Base-by-base conservation (phyloP, 148 eudicot genomes). In the Vaccinium macrocarpon region DNA sequence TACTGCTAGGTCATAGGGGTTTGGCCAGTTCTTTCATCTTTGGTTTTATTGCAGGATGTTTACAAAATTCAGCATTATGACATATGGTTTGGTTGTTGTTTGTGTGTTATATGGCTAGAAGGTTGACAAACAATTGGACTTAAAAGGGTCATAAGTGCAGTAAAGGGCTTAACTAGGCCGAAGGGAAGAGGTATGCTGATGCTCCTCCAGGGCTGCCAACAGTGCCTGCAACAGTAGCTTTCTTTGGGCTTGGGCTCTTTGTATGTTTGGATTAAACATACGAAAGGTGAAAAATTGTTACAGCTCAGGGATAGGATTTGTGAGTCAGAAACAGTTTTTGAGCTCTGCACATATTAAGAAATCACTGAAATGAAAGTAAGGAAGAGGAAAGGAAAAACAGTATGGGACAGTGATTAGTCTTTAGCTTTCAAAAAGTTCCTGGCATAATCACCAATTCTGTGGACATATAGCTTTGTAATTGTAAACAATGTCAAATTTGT, bases 201-300 rank as follows among this genome's bases (percentile, higher is more conserved):
- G 76, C 76, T 72, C 16, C 21, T 72, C 35, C 8, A 15, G 76
- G 76, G 76, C 21, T 13, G 35, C 15, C 49, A 72, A 35, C 76
- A 32, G 76, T 72, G 76, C 46, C 76, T 72, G 76, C 19, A 72
- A 35, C n/a, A 15, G 49, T 29, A 32, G 32, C 46, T 72, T 72
- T 72, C 76, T 32, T 32, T 35, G 19, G 49, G 38, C 19, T 35
- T 72, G 19, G 76, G 8, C 38, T 72, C 50, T 73, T 38, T 73
- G n/a, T 38, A 16, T 42, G 23, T 16, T 73, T 14, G 23, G 77
- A 38, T 38, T 62, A 29, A 73, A 73, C 9, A 38, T 38, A 38
- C 18, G 77, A 42, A 73, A 35, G 51, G 77, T 73, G 49, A 38
- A 73, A 73, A 73, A 25, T 66, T 35, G 49, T 73, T 73, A 73